phyloP scores from a whole-genome alignment of 2,329 filamentous ascomycete genomes.

The Aspergillus intermedius region DNA sequence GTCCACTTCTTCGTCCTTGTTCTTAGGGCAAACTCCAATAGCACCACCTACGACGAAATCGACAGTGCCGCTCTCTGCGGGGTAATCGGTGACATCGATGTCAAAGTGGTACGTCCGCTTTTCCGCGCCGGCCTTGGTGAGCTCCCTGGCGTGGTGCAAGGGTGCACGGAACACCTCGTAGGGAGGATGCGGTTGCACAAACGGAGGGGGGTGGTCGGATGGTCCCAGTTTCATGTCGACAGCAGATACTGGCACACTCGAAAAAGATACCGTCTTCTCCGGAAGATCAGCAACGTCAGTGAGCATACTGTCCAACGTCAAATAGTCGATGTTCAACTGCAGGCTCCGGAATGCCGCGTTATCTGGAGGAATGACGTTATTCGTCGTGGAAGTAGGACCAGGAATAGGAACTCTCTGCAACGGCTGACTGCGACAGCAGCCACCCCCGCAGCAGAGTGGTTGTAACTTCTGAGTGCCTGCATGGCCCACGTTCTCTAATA shows the following conservation, averaged over 20 bases:
- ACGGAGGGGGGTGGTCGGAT: conserved; percentile 66
- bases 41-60: conserved; percentile 97
- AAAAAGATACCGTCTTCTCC: conserved; percentile 65
- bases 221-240: conserved; percentile 30
- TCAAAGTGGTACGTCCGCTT: conserved; percentile 98
- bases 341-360: conserved; percentile 81
- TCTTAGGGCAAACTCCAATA: conserved; percentile 87
- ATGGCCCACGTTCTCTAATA: conserved; percentile 49
- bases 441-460: conserved; percentile 59
- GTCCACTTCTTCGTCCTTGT: conserved; percentile 69
- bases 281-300: conserved; percentile 67
- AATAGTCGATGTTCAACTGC: conserved; percentile 65
- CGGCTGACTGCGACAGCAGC: conserved; percentile 56
- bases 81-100: conserved; percentile 91
- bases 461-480: conserved; percentile 55
- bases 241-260: conserved; percentile 29
- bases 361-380: conserved; percentile 57
- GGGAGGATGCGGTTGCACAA: conserved; percentile 90
- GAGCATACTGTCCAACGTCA: conserved; percentile 64
- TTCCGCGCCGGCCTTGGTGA: conserved; percentile 82
- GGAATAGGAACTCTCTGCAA: conserved; percentile 37
- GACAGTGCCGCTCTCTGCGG: conserved; percentile 66
- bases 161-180: conserved; percentile 89
- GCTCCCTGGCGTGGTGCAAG: conserved; percentile 73
- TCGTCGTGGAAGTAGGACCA: conserved; percentile 33